Evolutionary conservation across 2,329 filamentous ascomycete genomes (phyloP).

Genomic region (Diaporthe eres): DNA sequence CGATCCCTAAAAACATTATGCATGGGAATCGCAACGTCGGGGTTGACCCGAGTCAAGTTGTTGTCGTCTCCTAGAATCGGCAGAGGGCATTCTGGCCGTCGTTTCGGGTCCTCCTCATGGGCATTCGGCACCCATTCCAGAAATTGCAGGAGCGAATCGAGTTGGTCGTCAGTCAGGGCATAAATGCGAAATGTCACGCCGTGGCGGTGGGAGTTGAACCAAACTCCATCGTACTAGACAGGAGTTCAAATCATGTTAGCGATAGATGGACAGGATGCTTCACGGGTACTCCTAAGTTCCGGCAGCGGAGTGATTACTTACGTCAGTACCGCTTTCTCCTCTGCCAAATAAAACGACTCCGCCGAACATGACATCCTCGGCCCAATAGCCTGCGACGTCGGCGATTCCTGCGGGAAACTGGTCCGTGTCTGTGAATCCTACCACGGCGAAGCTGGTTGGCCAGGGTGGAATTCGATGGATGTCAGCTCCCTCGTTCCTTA

Average conservation of each 20-base stretch:
- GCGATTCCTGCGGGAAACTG: conserved; percentile 50
- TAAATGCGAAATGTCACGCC: background rate
- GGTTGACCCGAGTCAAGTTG: background rate
- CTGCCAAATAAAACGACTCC: conserved; percentile 47
- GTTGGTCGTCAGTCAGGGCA: background rate
- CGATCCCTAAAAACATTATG: conserved; percentile 6
- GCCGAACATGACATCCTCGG: conserved; percentile 48
- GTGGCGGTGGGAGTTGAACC: background rate
- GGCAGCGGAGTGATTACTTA: background rate
- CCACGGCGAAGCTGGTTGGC: conserved; percentile 49
- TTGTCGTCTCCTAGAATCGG: background rate
- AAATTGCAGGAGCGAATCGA: background rate
- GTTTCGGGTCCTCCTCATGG: background rate
- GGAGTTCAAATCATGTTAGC: background rate
- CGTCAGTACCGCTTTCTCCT: conserved; percentile 17
- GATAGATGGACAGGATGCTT: too few relatives aligned
- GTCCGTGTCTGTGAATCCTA: conserved; percentile 46
- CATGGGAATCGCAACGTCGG: background rate
- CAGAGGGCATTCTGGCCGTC: background rate
- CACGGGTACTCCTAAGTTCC: too few relatives aligned
- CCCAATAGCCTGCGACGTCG: conserved; percentile 50
- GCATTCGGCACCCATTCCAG: background rate
- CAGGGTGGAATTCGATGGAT: background rate
- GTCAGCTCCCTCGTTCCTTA: background rate
- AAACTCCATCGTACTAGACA: background rate